A percentile compares a stretch with the other conserved stretches of the same genome.
Conservation (phyloP, 805 yeast genomes). For the Schwanniomyces vanrijiae region DNA sequence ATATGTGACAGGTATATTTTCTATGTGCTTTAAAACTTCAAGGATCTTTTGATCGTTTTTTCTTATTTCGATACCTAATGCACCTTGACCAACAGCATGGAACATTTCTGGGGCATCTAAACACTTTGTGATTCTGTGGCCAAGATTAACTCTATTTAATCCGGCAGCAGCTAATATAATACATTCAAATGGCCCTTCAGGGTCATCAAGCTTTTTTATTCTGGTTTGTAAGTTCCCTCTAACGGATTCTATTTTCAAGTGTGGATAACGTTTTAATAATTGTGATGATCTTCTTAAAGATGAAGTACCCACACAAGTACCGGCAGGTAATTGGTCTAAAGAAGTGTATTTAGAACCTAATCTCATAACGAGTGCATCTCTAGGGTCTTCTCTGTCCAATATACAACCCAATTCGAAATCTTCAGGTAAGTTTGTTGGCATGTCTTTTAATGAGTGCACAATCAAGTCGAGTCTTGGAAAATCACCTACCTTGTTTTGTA, state of each 20-base stretch:
- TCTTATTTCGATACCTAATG: slow-evolving; percentile 88
- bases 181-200: slow-evolving; percentile 63
- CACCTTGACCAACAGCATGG: slow-evolving; percentile 99
- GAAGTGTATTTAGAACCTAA: slow-evolving; percentile 59
- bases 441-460: slow-evolving; percentile 91
- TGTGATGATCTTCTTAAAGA: slow-evolving; percentile 94
- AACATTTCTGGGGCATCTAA: slow-evolving; percentile 79
- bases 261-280: slow-evolving; percentile 73
- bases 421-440: slow-evolving; percentile 88
- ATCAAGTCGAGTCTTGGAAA: slow-evolving; percentile 78
- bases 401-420: slow-evolving; percentile 89
- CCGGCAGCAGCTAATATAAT: slow-evolving; percentile 93
- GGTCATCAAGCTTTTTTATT: slow-evolving; percentile 74
- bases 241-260: slow-evolving; percentile 75
- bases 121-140: slow-evolving; percentile 70
- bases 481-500: slow-evolving; percentile 60
- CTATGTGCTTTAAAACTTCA: slow-evolving; percentile 61
- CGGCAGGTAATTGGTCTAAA: slow-evolving; percentile 76
- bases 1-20: slow-evolving; percentile 62
- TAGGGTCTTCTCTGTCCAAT: slow-evolving; percentile 83
- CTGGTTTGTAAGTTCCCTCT: slow-evolving; percentile 83
- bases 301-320: slow-evolving; percentile 90
- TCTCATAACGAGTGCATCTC: slow-evolving; percentile 86
- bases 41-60: slow-evolving; percentile 60
- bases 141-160: slow-evolving; percentile 67